These are phyloP conservation scores for Candida sonorensis DNA, from an alignment of 805 yeast genomes.

Conservation along the genomic window DNA sequence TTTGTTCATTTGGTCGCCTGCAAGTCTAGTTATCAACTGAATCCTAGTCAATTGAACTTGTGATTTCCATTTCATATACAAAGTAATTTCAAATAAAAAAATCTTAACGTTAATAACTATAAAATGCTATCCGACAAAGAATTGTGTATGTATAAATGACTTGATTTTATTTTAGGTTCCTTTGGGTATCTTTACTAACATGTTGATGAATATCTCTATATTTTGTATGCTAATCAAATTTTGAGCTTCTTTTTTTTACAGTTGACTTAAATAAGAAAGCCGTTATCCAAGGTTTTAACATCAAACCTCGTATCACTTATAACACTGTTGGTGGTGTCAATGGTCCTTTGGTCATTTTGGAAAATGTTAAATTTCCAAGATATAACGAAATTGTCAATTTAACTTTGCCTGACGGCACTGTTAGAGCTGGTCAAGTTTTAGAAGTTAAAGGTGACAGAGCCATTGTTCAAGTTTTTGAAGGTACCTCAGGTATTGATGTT, in stretches of 20 bases:
- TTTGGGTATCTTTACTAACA: no score
- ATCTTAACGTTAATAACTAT: background rate
- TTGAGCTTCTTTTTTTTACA: no score
- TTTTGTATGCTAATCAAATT: no score
- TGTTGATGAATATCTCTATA: no score
- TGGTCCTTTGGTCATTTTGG: slow-evolving; percentile 93
- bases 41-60: no score
- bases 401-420: slow-evolving; percentile 92
- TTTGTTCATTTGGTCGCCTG: no score
- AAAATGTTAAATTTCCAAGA: slow-evolving; percentile 81
- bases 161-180: background rate
- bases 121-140: slow-evolving; percentile 34
- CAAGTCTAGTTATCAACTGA: no score
- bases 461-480: slow-evolving; percentile 97
- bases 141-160: slow-evolving; percentile 26
- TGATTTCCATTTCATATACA: no score
- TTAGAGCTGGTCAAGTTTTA: slow-evolving; percentile 95
- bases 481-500: slow-evolving; percentile 98
- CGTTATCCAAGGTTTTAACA: slow-evolving; percentile 83
- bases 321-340: slow-evolving; percentile 98
- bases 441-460: slow-evolving; percentile 98
- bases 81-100: no score
- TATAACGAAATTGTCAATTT: slow-evolving; percentile 95
- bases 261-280: slow-evolving; percentile 85
- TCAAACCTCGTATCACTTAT: slow-evolving; percentile 86